phyloP scores from a whole-genome alignment of 1,284 basidiomycete genomes.

The Heterobasidion occidentale region DNA sequence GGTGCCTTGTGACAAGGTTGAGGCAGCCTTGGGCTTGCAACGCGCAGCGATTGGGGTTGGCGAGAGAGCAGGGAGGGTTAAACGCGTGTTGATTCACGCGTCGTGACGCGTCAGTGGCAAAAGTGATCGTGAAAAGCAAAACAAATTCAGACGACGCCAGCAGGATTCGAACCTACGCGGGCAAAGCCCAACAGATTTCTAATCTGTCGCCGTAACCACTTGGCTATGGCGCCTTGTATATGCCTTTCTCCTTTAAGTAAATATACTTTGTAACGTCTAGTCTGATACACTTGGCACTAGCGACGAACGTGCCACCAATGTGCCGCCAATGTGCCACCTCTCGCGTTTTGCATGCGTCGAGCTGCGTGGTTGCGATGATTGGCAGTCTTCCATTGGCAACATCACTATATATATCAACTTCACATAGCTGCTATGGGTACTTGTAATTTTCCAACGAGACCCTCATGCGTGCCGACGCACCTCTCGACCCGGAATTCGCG shows the following conservation, averaged over 20 bases:
- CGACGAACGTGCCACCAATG: background rate
- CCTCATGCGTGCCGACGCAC: too few species aligned
- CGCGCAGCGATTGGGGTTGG: too few species aligned
- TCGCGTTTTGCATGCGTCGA: background rate
- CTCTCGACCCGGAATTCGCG: too few species aligned
- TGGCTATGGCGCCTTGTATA: constrained; percentile 35
- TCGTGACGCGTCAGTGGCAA: too few species aligned
- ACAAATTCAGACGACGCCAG: constrained; percentile 40
- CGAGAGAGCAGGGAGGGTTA: too few species aligned
- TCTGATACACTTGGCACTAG: background rate
- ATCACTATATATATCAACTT: too few species aligned
- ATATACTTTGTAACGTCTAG: background rate
- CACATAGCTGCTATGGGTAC: too few species aligned
- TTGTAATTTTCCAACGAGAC: too few species aligned
- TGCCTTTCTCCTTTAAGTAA: background rate
- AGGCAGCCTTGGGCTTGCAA: background rate
- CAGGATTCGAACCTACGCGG: constrained; percentile 69
- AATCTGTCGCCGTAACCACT: constrained; percentile 56
- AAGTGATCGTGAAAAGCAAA: background rate
- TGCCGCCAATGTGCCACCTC: background rate
- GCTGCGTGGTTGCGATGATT: too few species aligned
- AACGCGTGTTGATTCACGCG: too few species aligned
- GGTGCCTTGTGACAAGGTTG: background rate
- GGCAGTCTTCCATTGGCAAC: too few species aligned
- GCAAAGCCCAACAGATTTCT: constrained; percentile 53